phyloP scores from a whole-genome alignment of 1,284 basidiomycete genomes.

The Jaminaea rosea region DNA sequence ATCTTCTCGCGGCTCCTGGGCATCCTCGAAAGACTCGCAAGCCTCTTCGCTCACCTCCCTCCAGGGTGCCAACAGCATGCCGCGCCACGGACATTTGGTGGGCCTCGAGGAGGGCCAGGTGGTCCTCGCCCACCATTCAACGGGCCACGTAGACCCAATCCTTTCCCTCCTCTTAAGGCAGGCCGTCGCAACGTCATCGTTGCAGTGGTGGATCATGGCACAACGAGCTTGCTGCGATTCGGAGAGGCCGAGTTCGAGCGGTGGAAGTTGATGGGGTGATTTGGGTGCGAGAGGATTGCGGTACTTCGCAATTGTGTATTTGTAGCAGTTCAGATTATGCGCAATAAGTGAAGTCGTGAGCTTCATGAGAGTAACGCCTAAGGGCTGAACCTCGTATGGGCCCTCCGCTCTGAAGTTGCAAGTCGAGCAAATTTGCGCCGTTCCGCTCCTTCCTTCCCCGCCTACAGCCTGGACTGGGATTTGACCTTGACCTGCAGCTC shows the following conservation, averaged over 20 bases:
- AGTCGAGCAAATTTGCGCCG: no score
- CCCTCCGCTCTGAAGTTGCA: no score
- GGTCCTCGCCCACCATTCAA: neutral
- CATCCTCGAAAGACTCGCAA: neutral
- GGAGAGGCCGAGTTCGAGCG: conserved; percentile 75
- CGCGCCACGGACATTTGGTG: no score
- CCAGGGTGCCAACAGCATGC: no score
- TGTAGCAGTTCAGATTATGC: no score
- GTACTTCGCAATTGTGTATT: no score
- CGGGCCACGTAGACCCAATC: conserved; percentile 23
- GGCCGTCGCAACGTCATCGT: conserved; percentile 77
- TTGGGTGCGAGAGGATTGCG: neutral
- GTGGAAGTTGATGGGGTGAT: conserved; percentile 49
- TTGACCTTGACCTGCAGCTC: neutral
- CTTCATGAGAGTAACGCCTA: no score
- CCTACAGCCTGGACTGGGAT: neutral
- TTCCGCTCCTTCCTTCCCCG: no score
- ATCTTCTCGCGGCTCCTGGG: neutral
- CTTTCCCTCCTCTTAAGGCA: conserved; percentile 57
- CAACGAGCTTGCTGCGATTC: conserved; percentile 78
- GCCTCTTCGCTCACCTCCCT: conserved; percentile 7
- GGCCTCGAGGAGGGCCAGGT: neutral
- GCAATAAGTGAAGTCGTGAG: no score
- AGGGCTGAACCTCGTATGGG: no score
- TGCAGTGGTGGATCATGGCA: conserved; percentile 81